A percentile compares a stretch with the other conserved stretches of the same genome.
Conservation (phyloP, 257 asterid species). For the Fraxinus anomala region DNA sequence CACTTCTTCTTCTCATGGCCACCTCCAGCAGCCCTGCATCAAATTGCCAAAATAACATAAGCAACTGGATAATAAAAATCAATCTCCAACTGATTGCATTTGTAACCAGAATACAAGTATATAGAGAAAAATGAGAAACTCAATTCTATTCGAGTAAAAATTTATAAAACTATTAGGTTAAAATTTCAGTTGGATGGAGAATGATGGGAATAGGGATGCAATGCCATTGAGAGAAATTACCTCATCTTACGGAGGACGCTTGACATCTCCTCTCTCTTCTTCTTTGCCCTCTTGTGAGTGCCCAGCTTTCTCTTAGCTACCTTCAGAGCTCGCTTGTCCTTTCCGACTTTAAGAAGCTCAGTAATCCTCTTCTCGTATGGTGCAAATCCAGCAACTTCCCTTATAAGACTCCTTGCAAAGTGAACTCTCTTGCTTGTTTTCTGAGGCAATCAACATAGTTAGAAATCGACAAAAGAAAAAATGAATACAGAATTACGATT, state of each 20-base stretch:
- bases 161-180: not conserved
- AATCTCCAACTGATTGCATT: no score
- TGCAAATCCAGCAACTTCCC: slow-evolving; percentile 67
- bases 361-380: slow-evolving; percentile 71
- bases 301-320: slow-evolving; percentile 69
- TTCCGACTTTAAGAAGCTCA: slow-evolving; percentile 62
- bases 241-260: slow-evolving; percentile 71
- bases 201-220: not conserved
- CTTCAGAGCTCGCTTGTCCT: slow-evolving; percentile 60
- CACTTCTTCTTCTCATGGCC: not conserved
- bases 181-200: not conserved
- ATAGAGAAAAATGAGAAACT: not conserved
- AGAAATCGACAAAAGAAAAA: not conserved
- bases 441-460: slow-evolving; percentile 26
- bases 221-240: slow-evolving; percentile 34
- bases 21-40: not conserved
- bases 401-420: slow-evolving; percentile 46
- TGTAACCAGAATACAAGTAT: no score
- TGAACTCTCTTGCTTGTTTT: slow-evolving; percentile 60
- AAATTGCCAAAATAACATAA: not conserved
- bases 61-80: not conserved
- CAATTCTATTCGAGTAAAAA: not conserved
- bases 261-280: slow-evolving; percentile 78
- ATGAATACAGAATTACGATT: no score
- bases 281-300: slow-evolving; percentile 72